These are phyloP conservation scores for Prunus yedoensis DNA, from an alignment of 331 rosid species.

Conservation along the genomic window DNA sequence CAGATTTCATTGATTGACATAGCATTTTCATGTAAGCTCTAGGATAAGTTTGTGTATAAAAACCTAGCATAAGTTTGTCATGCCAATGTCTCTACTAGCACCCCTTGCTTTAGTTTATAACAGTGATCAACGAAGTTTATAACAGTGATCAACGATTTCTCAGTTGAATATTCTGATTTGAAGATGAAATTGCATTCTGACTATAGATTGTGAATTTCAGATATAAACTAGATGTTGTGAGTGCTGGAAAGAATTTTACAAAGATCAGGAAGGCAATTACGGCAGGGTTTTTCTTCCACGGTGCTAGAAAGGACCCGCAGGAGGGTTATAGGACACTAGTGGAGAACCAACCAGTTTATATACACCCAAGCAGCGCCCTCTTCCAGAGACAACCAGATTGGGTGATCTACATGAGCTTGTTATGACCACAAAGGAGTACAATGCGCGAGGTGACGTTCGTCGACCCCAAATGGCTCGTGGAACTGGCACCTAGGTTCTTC, in stretches of 20 bases:
- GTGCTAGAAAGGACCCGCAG: slow-evolving; percentile 85
- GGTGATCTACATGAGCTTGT: slow-evolving; percentile 92
- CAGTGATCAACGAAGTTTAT: neutral
- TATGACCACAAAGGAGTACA: slow-evolving; percentile 91
- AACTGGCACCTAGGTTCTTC: slow-evolving; percentile 88
- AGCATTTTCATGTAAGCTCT: neutral
- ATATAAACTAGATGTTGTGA: slow-evolving; percentile 80
- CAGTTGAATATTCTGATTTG: neutral
- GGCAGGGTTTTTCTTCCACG: slow-evolving; percentile 94
- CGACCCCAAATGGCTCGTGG: slow-evolving; percentile 93
- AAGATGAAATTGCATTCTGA: slow-evolving; percentile 28
- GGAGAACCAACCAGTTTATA: slow-evolving; percentile 94
- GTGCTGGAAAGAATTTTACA: slow-evolving; percentile 84
- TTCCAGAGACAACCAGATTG: slow-evolving; percentile 95
- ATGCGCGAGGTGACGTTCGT: slow-evolving; percentile 88
- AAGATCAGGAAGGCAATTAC: slow-evolving; percentile 90
- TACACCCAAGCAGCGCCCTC: slow-evolving; percentile 90
- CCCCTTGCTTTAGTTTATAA: neutral
- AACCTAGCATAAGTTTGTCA: no score
- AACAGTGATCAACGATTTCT: no score
- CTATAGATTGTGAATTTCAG: slow-evolving; percentile 37
- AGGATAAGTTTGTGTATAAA: neutral
- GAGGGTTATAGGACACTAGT: slow-evolving; percentile 92
- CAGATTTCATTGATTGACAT: neutral
- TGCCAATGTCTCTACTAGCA: neutral